Percentiles rank a stretch among this genome's conserved stretches.
phyloP scores from a whole-genome alignment of 139 green algal species.

The Microglena sp. region DNA sequence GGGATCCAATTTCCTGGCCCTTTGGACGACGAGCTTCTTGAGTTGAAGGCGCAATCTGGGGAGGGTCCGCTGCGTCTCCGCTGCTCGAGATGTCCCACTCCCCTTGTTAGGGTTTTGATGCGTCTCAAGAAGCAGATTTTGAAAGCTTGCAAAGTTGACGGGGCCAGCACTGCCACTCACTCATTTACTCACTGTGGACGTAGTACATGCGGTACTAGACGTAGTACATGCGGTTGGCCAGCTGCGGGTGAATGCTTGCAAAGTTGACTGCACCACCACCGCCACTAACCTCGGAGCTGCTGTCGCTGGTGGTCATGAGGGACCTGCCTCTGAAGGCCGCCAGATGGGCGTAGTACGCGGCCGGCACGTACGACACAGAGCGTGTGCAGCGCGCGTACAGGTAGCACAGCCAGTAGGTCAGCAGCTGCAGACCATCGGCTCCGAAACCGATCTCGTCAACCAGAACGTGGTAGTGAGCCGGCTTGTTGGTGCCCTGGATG shows the following conservation, averaged over 20 bases:
- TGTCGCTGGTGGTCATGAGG: conserved; percentile 14
- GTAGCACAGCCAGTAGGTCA: conserved; percentile 85
- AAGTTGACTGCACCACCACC: neutral
- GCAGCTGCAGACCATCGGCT: conserved; percentile 61
- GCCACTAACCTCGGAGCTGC: neutral
- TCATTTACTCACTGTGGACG: too few relatives aligned
- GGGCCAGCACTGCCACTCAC: too few relatives aligned
- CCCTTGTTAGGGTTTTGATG: too few relatives aligned
- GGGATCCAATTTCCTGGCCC: too few relatives aligned
- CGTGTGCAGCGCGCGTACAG: conserved; percentile 36
- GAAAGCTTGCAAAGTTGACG: too few relatives aligned
- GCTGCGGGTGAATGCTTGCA: neutral
- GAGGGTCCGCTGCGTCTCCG: too few relatives aligned
- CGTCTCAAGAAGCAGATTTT: too few relatives aligned
- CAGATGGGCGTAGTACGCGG: conserved; percentile 49
- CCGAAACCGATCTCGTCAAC: conserved; percentile 73
- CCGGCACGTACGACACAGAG: conserved; percentile 30
- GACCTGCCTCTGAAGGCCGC: conserved; percentile 40
- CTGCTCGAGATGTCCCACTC: too few relatives aligned
- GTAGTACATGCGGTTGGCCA: conserved; percentile 6
- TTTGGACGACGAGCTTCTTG: too few relatives aligned
- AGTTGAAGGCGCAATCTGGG: too few relatives aligned
- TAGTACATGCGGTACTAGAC: too few relatives aligned
- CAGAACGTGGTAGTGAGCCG: conserved; percentile 60
- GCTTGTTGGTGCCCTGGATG: conserved; percentile 35